Percentiles rank a stretch among this genome's conserved stretches.
These are phyloP conservation scores for Pseudogymnoascus sp. DNA, from an alignment of 2,329 filamentous ascomycete genomes.

Conservation along the genomic window DNA sequence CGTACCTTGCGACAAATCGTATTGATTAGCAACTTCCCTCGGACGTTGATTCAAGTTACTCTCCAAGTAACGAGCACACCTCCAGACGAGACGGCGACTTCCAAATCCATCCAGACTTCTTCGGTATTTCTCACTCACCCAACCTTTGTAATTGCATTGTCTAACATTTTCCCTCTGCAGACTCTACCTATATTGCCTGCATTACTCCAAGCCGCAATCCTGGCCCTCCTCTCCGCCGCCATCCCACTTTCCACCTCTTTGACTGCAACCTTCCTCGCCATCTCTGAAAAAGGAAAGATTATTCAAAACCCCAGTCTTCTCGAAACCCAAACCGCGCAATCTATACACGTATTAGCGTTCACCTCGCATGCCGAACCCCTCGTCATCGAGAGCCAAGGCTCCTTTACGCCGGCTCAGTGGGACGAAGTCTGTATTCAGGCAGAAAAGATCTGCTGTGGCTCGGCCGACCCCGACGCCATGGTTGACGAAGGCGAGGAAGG, in stretches of 20 bases:
- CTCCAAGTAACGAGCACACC: constrained; percentile 69
- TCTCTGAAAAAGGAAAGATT: constrained; percentile 40
- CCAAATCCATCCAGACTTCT: constrained; percentile 52
- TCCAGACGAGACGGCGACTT: constrained; percentile 57
- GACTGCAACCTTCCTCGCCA: constrained; percentile 57
- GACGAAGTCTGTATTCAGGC: constrained; percentile 60
- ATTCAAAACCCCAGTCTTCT: constrained; percentile 55
- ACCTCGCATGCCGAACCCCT: constrained; percentile 67
- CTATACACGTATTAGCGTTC: constrained; percentile 78
- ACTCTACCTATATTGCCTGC: constrained; percentile 75
- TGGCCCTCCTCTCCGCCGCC: constrained; percentile 74
- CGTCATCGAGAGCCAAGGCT: constrained; percentile 73
- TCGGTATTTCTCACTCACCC: constrained; percentile 39
- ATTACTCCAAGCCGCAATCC: constrained; percentile 70
- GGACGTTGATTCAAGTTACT: constrained; percentile 71
- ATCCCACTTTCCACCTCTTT: constrained; percentile 71
- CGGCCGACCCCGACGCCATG: constrained; percentile 23
- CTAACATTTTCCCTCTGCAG: constrained; percentile 35
- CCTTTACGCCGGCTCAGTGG: constrained; percentile 71
- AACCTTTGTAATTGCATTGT: not conserved
- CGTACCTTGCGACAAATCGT: constrained; percentile 67
- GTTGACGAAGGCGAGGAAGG: constrained; percentile 35
- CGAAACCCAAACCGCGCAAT: constrained; percentile 56
- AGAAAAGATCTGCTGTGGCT: constrained; percentile 54
- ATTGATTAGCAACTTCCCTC: constrained; percentile 66